Conservation (phyloP, 225 moss, liverwort and hornwort species). For the Sphagnum contortum region DNA sequence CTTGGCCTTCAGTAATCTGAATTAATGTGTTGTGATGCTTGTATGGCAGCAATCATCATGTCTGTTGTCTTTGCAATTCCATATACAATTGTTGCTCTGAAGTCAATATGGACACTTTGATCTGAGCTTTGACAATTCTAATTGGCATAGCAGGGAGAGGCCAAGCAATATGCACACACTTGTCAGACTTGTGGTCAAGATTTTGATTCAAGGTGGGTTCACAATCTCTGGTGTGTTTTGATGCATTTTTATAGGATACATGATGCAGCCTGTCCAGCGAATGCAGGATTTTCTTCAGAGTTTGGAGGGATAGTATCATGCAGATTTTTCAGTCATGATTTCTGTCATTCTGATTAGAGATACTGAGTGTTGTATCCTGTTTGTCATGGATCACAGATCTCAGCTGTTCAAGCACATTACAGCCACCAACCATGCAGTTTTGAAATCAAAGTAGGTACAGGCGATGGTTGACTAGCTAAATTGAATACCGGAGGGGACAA, state of each 20-base stretch:
- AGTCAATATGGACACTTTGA: not conserved
- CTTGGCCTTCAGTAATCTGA: not conserved
- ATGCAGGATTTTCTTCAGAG: not conserved
- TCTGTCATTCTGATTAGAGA: not conserved
- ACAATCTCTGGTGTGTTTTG: slow-evolving; percentile 1
- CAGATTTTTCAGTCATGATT: slow-evolving; percentile 1
- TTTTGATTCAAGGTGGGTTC: slow-evolving; percentile 71
- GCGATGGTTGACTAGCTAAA: no score
- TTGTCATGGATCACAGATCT: slow-evolving; percentile 34
- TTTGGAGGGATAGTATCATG: not conserved
- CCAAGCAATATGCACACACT: slow-evolving; percentile 43
- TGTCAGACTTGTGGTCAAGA: slow-evolving; percentile 87
- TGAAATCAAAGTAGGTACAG: slow-evolving; percentile 48
- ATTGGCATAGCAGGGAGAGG: slow-evolving; percentile 38
- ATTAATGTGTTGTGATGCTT: not conserved
- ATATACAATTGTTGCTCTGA: not conserved
- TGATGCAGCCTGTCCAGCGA: not conserved
- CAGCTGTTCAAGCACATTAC: slow-evolving; percentile 85
- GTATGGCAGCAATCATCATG: not conserved
- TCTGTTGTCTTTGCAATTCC: not conserved
- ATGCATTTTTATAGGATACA: not conserved
- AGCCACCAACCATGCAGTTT: slow-evolving; percentile 59
- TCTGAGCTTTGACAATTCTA: no score
- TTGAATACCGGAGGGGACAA: no score
- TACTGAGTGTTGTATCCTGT: not conserved